Conservation (phyloP, 805 yeast species). For the Candida ovalis region DNA sequence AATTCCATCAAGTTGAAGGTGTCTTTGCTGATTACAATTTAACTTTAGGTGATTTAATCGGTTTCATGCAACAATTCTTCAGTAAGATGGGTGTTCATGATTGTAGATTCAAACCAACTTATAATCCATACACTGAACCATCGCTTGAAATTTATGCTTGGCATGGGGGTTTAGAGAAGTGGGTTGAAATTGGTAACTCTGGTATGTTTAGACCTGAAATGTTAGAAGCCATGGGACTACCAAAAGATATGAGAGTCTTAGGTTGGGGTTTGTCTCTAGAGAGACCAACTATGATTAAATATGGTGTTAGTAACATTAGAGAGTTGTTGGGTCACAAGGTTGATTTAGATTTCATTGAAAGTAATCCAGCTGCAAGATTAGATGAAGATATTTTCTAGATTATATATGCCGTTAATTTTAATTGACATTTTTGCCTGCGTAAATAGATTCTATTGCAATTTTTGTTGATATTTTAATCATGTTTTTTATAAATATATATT, state of each 20-base stretch:
- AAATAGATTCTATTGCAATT: too few species aligned
- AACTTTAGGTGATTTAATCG: conserved; percentile 93
- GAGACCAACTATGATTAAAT: conserved; percentile 99
- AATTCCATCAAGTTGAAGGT: conserved; percentile 99
- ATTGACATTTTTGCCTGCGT: too few species aligned
- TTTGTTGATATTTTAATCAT: too few species aligned
- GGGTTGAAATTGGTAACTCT: conserved; percentile 99
- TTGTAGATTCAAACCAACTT: conserved; percentile 96
- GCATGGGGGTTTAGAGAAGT: conserved; percentile 89
- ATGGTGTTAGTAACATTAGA: conserved; percentile 92
- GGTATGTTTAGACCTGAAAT: conserved; percentile 99
- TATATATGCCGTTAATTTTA: too few species aligned
- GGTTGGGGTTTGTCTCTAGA: conserved; percentile 98
- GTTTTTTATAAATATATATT: too few species aligned
- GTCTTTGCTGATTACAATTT: conserved; percentile 94
- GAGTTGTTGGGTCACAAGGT: conserved; percentile 97
- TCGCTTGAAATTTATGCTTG: conserved; percentile 95
- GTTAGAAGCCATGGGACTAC: conserved; percentile 98
- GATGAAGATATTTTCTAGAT: conserved; percentile 61
- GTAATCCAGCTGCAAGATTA: conserved; percentile 95
- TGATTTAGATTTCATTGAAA: conserved; percentile 87
- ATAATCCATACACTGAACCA: conserved; percentile 99
- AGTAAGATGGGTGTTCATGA: conserved; percentile 95
- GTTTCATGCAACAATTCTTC: conserved; percentile 97
- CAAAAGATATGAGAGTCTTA: conserved; percentile 85